These are phyloP conservation scores for Moesziomyces sp. DNA, from an alignment of 1,284 basidiomycete genomes.

Conservation along the genomic window DNA sequence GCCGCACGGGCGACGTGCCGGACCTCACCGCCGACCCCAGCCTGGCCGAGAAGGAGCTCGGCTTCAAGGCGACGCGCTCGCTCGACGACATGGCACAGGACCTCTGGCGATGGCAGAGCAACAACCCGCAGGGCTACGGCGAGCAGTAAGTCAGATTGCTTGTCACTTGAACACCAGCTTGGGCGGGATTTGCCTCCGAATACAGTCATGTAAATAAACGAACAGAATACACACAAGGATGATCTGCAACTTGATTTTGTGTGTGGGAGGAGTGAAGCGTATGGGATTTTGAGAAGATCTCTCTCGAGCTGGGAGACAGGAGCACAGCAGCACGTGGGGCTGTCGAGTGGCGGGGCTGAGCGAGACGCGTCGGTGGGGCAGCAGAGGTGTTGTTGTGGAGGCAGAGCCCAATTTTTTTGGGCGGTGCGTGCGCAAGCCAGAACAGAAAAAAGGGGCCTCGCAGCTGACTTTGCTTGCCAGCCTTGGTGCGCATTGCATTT, in stretches of 20 bases:
- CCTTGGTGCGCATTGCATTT: too few species aligned
- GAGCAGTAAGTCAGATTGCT: conserved; percentile 16
- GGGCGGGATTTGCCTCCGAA: too few species aligned
- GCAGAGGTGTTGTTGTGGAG: conserved; percentile 18
- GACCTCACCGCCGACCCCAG: conserved; percentile 94
- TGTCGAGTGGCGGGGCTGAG: too few species aligned
- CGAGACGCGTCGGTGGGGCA: conserved; percentile 3
- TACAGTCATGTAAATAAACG: too few species aligned
- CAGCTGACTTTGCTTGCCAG: not conserved
- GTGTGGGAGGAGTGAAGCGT: too few species aligned
- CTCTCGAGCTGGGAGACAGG: too few species aligned
- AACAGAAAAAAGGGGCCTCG: conserved; percentile 10
- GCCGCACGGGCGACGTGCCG: conserved; percentile 91
- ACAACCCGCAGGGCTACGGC: conserved; percentile 69
- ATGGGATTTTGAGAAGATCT: too few species aligned
- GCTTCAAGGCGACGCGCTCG: conserved; percentile 80
- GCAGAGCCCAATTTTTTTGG: not conserved
- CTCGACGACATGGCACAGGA: conserved; percentile 64
- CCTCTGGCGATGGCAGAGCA: conserved; percentile 68
- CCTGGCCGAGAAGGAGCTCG: conserved; percentile 91
- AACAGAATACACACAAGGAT: too few species aligned
- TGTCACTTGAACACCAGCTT: too few species aligned
- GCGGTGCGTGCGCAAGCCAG: too few species aligned
- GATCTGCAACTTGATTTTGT: too few species aligned
- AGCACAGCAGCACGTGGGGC: too few species aligned